phyloP scores from a whole-genome alignment of 805 yeast species.

The Starmerella floris region DNA sequence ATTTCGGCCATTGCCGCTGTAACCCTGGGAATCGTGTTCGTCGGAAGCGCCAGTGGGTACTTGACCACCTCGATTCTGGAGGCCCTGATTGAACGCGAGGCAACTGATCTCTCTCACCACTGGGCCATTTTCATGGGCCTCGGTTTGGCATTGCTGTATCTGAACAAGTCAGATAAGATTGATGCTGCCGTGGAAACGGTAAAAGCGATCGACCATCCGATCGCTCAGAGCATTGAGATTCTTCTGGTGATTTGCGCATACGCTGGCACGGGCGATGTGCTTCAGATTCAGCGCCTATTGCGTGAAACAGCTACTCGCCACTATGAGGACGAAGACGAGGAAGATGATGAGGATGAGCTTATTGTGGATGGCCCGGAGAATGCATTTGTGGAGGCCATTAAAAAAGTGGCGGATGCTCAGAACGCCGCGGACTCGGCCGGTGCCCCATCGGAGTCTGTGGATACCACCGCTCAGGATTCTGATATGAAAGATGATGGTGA shows the following conservation, averaged over 20 bases:
- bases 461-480: not conserved
- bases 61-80: conserved; percentile 84
- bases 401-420: conserved; percentile 4
- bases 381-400: conserved; percentile 9
- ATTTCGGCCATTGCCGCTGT: conserved; percentile 75
- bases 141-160: conserved; percentile 79
- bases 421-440: not conserved
- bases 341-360: conserved; percentile 42
- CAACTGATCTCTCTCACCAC: conserved; percentile 61
- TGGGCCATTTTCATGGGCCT: conserved; percentile 85
- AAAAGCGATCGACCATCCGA: conserved; percentile 90
- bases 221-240: conserved; percentile 76
- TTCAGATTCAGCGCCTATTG: conserved; percentile 80
- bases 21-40: conserved; percentile 86
- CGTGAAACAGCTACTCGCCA: conserved; percentile 63
- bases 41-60: conserved; percentile 92
- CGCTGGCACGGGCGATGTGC: conserved; percentile 95
- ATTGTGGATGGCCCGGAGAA: conserved; percentile 5
- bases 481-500: conserved; percentile 18
- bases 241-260: conserved; percentile 85
- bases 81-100: conserved; percentile 74
- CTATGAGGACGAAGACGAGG: conserved; percentile 48
- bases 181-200: conserved; percentile 82
- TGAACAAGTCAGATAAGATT: conserved; percentile 90
- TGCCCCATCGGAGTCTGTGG: not conserved